Percentiles rank a stretch among this genome's conserved stretches.
phyloP scores from a whole-genome alignment of 495 filamentous ascomycete species.

The Oidiodendron maius region DNA sequence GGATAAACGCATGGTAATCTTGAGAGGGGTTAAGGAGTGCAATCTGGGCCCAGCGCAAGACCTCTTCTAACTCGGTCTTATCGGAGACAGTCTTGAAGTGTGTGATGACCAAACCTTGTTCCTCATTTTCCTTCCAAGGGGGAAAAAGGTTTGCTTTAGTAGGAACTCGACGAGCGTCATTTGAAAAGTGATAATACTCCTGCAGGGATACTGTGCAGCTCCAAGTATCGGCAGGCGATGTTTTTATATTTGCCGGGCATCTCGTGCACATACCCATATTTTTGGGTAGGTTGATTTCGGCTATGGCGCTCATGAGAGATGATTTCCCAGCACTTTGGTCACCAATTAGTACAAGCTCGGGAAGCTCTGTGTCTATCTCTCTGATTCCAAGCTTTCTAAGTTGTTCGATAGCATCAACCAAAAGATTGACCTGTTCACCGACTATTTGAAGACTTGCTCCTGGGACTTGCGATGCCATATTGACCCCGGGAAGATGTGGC shows the following conservation, averaged over 20 bases:
- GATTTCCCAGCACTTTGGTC: slow-evolving; percentile 80
- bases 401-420: slow-evolving; percentile 18
- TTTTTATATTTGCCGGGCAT: slow-evolving; percentile 72
- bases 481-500: background rate
- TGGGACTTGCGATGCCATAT: background rate
- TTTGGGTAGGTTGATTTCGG: slow-evolving; percentile 69
- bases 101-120: slow-evolving; percentile 15
- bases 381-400: slow-evolving; percentile 17
- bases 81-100: slow-evolving; percentile 19
- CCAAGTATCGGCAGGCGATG: slow-evolving; percentile 44
- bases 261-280: slow-evolving; percentile 61
- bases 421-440: slow-evolving; percentile 12
- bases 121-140: slow-evolving; percentile 31
- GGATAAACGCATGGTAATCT: slow-evolving; percentile 21
- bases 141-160: slow-evolving; percentile 33
- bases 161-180: background rate
- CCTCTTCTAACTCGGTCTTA: slow-evolving; percentile 13
- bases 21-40: slow-evolving; percentile 62
- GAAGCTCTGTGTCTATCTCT: slow-evolving; percentile 48
- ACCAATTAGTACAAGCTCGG: slow-evolving; percentile 73
- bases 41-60: slow-evolving; percentile 54
- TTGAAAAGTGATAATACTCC: slow-evolving; percentile 37
- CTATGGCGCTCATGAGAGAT: slow-evolving; percentile 73
- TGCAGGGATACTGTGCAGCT: slow-evolving; percentile 57
- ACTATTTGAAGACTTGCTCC: slow-evolving; percentile 14